phyloP scores from a whole-genome alignment of 345 rosid species.

The Sonneratia alba region DNA sequence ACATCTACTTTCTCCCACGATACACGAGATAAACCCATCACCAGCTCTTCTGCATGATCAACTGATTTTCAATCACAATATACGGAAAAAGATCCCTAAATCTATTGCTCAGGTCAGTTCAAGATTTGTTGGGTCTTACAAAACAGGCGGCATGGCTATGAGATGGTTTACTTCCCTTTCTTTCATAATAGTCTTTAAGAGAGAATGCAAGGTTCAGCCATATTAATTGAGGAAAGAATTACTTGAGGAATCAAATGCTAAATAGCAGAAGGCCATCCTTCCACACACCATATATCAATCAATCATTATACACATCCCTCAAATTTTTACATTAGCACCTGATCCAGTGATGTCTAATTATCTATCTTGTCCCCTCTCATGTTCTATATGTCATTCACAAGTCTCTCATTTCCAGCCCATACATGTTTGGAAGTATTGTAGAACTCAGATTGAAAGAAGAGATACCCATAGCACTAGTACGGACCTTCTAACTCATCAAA shows the following conservation, averaged over 20 bases:
- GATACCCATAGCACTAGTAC: neutral
- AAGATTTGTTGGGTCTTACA: neutral
- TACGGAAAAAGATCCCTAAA: too few species aligned
- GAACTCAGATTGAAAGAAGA: neutral
- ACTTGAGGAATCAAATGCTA: too few species aligned
- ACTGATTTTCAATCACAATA: neutral
- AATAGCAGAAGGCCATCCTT: too few species aligned
- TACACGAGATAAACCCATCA: slow-evolving; percentile 66
- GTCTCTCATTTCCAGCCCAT: too few species aligned
- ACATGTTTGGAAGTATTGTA: too few species aligned
- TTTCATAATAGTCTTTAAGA: too few species aligned
- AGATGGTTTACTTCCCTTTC: too few species aligned
- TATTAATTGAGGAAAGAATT: too few species aligned
- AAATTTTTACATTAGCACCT: neutral
- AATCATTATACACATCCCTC: neutral
- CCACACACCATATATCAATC: neutral
- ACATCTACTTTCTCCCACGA: slow-evolving; percentile 97
- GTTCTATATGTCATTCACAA: too few species aligned
- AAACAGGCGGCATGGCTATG: too few species aligned
- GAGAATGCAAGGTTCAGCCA: too few species aligned
- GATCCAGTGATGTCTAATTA: neutral
- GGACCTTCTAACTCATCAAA: slow-evolving; percentile 74
- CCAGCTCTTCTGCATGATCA: slow-evolving; percentile 55
- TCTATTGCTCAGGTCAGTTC: neutral
- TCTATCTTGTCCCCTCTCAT: neutral